These are phyloP conservation scores for Candida berthetii DNA, from an alignment of 805 yeast species.

Conservation along the genomic window DNA sequence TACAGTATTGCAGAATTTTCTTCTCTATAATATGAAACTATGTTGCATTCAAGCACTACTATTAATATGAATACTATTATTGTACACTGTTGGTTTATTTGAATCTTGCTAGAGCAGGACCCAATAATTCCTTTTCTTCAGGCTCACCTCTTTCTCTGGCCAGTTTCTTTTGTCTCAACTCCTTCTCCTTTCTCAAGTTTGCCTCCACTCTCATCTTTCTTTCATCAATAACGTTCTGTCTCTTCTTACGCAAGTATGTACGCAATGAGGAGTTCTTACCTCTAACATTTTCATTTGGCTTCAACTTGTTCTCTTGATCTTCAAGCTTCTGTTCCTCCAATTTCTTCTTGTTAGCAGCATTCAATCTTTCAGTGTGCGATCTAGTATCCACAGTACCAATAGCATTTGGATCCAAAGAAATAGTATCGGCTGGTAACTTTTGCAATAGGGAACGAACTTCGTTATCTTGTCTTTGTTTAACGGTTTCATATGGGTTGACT, in stretches of 20 bases:
- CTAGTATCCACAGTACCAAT: slow-evolving; percentile 81
- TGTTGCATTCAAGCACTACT: too few species aligned
- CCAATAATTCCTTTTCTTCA: slow-evolving; percentile 37
- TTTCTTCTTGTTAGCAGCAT: slow-evolving; percentile 50
- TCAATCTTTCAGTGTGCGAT: slow-evolving; percentile 56
- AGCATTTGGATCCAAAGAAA: slow-evolving; percentile 79
- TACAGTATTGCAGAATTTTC: too few species aligned
- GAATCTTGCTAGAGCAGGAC: slow-evolving; percentile 35
- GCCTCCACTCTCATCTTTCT: slow-evolving; percentile 73
- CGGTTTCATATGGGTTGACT: slow-evolving; percentile 85
- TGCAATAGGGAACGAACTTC: slow-evolving; percentile 84
- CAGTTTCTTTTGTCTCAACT: slow-evolving; percentile 47
- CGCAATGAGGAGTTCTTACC: slow-evolving; percentile 83
- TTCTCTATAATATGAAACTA: background rate
- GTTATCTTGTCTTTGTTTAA: slow-evolving; percentile 87
- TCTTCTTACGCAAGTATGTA: slow-evolving; percentile 74
- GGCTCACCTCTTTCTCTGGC: slow-evolving; percentile 42
- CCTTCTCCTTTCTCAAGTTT: slow-evolving; percentile 70
- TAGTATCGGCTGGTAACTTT: slow-evolving; percentile 89
- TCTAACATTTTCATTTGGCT: slow-evolving; percentile 54
- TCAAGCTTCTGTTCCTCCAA: slow-evolving; percentile 27
- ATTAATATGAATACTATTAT: too few species aligned
- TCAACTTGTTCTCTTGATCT: slow-evolving; percentile 37
- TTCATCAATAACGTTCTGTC: slow-evolving; percentile 79
- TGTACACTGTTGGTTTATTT: slow-evolving; percentile 4